Percentiles rank a stretch among this genome's conserved stretches.
These are phyloP conservation scores for Penicillium concentricum DNA, from an alignment of 2,329 filamentous ascomycete species.

Conservation along the genomic window DNA sequence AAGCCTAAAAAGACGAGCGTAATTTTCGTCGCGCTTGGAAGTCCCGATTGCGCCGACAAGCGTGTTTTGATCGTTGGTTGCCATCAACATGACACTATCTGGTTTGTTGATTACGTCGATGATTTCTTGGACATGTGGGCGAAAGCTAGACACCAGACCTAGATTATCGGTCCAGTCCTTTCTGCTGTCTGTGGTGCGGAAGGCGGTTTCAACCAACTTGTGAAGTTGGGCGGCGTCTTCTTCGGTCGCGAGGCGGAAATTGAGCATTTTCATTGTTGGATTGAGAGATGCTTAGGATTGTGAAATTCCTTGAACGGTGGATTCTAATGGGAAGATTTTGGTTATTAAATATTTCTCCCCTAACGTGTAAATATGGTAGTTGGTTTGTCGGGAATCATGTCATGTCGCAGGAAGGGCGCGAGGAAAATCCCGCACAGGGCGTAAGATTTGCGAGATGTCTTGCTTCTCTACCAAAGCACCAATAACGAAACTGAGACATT, in stretches of 20 bases:
- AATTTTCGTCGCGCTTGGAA: conserved; percentile 12
- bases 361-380: neutral
- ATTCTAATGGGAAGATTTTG: neutral
- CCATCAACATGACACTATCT: conserved; percentile 29
- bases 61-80: conserved; percentile 7
- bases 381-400: neutral
- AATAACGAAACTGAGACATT: neutral
- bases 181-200: conserved; percentile 42
- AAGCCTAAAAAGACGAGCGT: conserved; percentile 25
- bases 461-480: neutral
- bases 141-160: conserved; percentile 27
- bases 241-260: conserved; percentile 40
- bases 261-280: conserved; percentile 22
- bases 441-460: neutral
- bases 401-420: conserved; percentile 3
- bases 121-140: conserved; percentile 23
- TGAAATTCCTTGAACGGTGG: too few relatives aligned
- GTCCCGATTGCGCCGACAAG: conserved; percentile 24
- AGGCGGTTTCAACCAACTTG: conserved; percentile 41
- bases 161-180: conserved; percentile 38
- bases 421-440: conserved; percentile 1
- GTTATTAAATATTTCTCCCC: neutral
- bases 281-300: neutral
- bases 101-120: conserved; percentile 27
- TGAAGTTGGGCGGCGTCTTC: conserved; percentile 40